A percentile compares a stretch with the other conserved stretches of the same genome.
phyloP scores from a whole-genome alignment of 495 filamentous ascomycete genomes.

The Pyrenopolyporus hunteri region DNA sequence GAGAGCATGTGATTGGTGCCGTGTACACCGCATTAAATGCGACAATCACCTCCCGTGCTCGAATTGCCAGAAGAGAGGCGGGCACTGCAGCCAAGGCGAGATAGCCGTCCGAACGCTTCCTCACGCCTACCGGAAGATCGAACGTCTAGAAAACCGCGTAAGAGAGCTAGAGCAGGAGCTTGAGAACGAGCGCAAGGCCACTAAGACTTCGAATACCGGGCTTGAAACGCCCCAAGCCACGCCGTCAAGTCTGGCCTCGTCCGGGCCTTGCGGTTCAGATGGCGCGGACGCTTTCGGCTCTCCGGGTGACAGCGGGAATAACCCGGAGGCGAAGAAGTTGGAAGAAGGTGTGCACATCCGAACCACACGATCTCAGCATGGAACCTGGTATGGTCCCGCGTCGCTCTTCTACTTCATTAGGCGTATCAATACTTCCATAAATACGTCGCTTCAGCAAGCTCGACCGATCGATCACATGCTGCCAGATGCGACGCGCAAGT shows the following conservation, averaged over 20 bases:
- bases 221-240: slow-evolving; percentile 1
- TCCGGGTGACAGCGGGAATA: slow-evolving; percentile 10
- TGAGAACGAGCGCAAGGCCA: slow-evolving; percentile 25
- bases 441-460: slow-evolving; percentile 42
- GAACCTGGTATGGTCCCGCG: slow-evolving; percentile 49
- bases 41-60: slow-evolving; percentile 53
- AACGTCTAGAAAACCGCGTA: slow-evolving; percentile 45
- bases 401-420: slow-evolving; percentile 51
- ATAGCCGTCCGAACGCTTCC: slow-evolving; percentile 46
- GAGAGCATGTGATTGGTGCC: slow-evolving; percentile 54
- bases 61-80: slow-evolving; percentile 52
- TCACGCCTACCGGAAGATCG: slow-evolving; percentile 51
- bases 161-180: slow-evolving; percentile 50
- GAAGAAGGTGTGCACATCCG: slow-evolving; percentile 42
- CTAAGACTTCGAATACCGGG: slow-evolving; percentile 1
- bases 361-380: slow-evolving; percentile 38
- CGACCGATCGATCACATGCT: slow-evolving; percentile 31
- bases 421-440: slow-evolving; percentile 45
- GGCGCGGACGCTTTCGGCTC: not conserved
- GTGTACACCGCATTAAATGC: slow-evolving; percentile 55
- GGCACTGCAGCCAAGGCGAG: slow-evolving; percentile 46
- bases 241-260: slow-evolving; percentile 9
- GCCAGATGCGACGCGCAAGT: slow-evolving; percentile 17
- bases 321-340: slow-evolving; percentile 18
- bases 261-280: not conserved